A percentile compares a stretch with the other conserved stretches of the same genome.
Evolutionary conservation across 768 basidiomycete species (phyloP).

Genomic region (Terana coerulea): DNA sequence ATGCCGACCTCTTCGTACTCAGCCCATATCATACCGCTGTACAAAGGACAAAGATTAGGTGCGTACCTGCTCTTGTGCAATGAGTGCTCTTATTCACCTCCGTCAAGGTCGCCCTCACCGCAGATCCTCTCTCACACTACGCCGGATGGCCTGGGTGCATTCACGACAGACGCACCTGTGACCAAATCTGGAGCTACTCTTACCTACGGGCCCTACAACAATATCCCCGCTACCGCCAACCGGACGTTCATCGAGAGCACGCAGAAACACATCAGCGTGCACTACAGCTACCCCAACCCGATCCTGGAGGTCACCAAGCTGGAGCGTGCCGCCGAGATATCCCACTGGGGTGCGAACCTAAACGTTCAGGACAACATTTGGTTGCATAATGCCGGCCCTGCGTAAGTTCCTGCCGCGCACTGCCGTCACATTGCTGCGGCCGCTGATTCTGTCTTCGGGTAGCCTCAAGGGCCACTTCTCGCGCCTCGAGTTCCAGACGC

Average conservation of each 20-base stretch:
- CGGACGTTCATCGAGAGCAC: constrained; percentile 50
- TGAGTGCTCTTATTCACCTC: neutral
- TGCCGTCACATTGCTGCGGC: too few relatives aligned
- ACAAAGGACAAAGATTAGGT: constrained; percentile 89
- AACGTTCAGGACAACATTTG: constrained; percentile 88
- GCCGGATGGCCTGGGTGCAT: constrained; percentile 55
- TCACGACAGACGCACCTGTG: constrained; percentile 55
- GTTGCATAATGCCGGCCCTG: constrained; percentile 86
- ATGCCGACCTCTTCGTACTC: constrained; percentile 71
- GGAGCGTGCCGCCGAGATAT: constrained; percentile 80
- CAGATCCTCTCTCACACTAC: constrained; percentile 69
- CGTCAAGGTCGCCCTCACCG: constrained; percentile 61
- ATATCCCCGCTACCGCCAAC: constrained; percentile 62
- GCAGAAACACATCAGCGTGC: constrained; percentile 67
- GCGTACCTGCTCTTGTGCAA: constrained; percentile 24
- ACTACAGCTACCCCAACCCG: constrained; percentile 82
- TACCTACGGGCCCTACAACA: constrained; percentile 86
- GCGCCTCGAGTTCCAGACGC: constrained; percentile 80
- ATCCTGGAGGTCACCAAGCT: constrained; percentile 73
- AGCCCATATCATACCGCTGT: constrained; percentile 80
- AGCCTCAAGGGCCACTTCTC: constrained; percentile 97
- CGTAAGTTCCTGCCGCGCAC: constrained; percentile 52
- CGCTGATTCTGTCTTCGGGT: too few relatives aligned
- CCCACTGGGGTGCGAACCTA: constrained; percentile 95
- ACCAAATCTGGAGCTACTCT: constrained; percentile 77